Base-by-base conservation (phyloP, 2,329 filamentous ascomycete species). In the Graphilbum ipis-grandicollis region DNA sequence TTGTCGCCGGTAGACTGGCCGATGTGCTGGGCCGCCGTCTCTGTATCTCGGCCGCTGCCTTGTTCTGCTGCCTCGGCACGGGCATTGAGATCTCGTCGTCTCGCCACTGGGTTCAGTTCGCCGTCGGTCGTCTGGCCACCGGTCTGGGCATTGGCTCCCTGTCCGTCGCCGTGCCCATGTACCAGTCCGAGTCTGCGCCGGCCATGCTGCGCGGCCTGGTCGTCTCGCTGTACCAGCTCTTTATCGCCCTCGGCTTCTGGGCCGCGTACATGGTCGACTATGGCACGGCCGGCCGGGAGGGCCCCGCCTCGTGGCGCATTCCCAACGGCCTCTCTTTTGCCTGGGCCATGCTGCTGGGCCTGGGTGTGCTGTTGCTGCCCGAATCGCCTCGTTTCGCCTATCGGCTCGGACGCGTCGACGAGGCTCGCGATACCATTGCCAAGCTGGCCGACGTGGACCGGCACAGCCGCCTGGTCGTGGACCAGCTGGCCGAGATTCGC, bases 161-260 rank as follows among this genome's bases (percentile, higher is more conserved):
- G 2, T 77, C 71, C 0, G 67, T 78, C 23, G 62, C 71, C 26
- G 71, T 78, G 2, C 74, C 43, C 37, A 45, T 45, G 43, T 45
- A 75, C 40, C 73, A 79, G 53, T 68, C 68, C 30, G 75, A 79
- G 49, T 71, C 63, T 36, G 63, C 69, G 2, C 75, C 75, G 4
- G 62, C 64, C 15, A 63, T 71, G 46, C 73, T 78, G 42, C 69
- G 74, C 45, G 74, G 73, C 45, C 66, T 68, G 23, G 65, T 79
- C 31, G 68, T 78, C n/a, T 63, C 66, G 4, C 72, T 68, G n/a
- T 82, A 81, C 54, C 78, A 82, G 55, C 67, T 82, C 14, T 74
- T 80, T 57, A 78, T 82, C 51, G 81, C 76, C 1, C 59, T 80
- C 21, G 78, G 78, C 25, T 79, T 82, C 43, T 68, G 72, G 36